These are phyloP conservation scores for Clavariopsis aquatica DNA, from an alignment of 495 filamentous ascomycete species.

Conservation along the genomic window DNA sequence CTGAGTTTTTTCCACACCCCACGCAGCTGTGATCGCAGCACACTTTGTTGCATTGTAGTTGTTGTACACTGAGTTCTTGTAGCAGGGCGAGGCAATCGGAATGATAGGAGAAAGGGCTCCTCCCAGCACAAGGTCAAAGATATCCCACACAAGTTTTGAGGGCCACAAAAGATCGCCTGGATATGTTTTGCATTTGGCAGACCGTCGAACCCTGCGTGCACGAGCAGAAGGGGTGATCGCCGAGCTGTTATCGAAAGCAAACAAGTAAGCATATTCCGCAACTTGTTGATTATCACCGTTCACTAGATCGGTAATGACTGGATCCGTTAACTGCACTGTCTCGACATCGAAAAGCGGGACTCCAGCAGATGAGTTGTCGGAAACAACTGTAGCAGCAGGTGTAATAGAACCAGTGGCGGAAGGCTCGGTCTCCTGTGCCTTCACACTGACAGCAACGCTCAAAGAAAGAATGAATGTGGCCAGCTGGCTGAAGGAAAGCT, in stretches of 20 bases:
- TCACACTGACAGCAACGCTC: neutral
- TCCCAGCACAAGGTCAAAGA: slow-evolving; percentile 24
- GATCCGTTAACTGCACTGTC: slow-evolving; percentile 20
- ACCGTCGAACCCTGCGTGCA: neutral
- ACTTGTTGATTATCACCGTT: slow-evolving; percentile 6
- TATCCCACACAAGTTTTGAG: slow-evolving; percentile 10
- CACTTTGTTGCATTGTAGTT: slow-evolving; percentile 23
- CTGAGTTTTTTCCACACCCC: slow-evolving; percentile 5
- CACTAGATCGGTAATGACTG: slow-evolving; percentile 1
- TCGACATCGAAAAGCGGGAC: slow-evolving; percentile 12
- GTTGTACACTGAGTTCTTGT: slow-evolving; percentile 19
- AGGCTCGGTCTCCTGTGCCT: neutral
- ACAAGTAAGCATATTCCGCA: slow-evolving; percentile 18
- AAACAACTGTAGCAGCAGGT: slow-evolving; percentile 19
- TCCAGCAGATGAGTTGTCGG: neutral
- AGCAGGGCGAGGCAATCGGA: slow-evolving; percentile 25
- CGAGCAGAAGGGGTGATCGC: slow-evolving; percentile 1
- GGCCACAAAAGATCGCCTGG: slow-evolving; percentile 7
- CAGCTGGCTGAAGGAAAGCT: slow-evolving; percentile 13
- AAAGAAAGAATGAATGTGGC: slow-evolving; percentile 20
- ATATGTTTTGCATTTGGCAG: slow-evolving; percentile 6
- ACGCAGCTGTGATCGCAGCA: slow-evolving; percentile 12
- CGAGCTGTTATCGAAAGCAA: slow-evolving; percentile 17
- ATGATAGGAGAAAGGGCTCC: slow-evolving; percentile 12
- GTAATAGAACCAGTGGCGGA: neutral